Conservation (phyloP, 2,329 filamentous ascomycete genomes). For the Elsinoe australis region DNA sequence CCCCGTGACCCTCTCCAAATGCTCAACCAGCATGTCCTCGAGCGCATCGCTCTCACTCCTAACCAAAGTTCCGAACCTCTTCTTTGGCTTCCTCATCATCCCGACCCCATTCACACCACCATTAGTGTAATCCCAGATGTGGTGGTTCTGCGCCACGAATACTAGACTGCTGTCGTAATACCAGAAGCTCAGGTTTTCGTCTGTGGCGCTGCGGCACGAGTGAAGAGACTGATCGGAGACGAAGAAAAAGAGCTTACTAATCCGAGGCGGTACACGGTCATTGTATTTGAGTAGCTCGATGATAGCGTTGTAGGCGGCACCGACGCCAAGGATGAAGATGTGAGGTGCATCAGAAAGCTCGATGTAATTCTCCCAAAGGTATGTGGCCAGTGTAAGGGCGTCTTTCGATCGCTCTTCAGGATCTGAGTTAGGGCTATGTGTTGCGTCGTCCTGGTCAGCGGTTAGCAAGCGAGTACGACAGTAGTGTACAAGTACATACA, state of each 20-base stretch:
- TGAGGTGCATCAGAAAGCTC: conserved; percentile 64
- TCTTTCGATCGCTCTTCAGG: conserved; percentile 34
- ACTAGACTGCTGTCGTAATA: conserved; percentile 75
- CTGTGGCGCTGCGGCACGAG: conserved; percentile 56
- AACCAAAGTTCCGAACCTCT: conserved; percentile 50
- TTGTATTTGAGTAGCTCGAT: conserved; percentile 67
- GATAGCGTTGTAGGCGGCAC: conserved; percentile 79
- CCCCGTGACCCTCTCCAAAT: conserved; percentile 44
- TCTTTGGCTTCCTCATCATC: conserved; percentile 47
- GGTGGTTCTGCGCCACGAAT: conserved; percentile 67
- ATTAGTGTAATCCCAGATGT: conserved; percentile 53
- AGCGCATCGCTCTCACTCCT: conserved; percentile 40
- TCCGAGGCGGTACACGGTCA: conserved; percentile 31
- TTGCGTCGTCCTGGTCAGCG: conserved; percentile 28
- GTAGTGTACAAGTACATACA: no score
- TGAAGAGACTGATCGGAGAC: conserved; percentile 43
- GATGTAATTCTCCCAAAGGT: conserved; percentile 96
- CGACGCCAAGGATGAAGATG: conserved; percentile 79
- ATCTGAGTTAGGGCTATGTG: conserved; percentile 43
- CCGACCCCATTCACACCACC: conserved; percentile 25
- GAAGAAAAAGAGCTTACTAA: conserved; percentile 17
- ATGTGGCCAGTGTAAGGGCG: conserved; percentile 66
- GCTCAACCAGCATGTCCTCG: conserved; percentile 50
- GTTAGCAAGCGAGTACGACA: no score
- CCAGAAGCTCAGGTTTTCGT: conserved; percentile 74